Percentiles rank a stretch among this genome's conserved stretches.
Conservation (phyloP, 2,329 filamentous ascomycete genomes). For the Atkinsonella hypoxylon region DNA sequence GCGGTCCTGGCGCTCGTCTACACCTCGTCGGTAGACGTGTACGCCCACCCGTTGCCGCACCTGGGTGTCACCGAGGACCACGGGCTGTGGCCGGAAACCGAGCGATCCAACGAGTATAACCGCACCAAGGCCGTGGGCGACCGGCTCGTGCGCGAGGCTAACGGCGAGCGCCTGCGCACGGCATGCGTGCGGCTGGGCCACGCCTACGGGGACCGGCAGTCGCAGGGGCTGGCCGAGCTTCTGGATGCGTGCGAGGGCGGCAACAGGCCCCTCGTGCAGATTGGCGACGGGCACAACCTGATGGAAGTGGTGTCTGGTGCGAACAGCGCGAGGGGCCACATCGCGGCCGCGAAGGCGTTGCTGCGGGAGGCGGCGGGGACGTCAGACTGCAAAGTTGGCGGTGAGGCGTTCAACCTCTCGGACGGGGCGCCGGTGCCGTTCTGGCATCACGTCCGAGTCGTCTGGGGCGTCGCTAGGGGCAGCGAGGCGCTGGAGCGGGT, state of each 20-base stretch:
- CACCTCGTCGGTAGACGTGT: conserved; percentile 18
- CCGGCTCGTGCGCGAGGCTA: conserved; percentile 16
- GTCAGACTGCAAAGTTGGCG: conserved; percentile 11
- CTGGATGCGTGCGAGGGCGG: conserved; percentile 24
- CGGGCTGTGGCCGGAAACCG: conserved; percentile 11
- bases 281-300: conserved; percentile 9
- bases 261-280: conserved; percentile 18
- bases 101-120: conserved; percentile 15
- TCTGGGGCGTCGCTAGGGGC: conserved; percentile 14
- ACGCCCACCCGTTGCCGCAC: conserved; percentile 14
- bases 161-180: conserved; percentile 15
- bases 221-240: conserved; percentile 15
- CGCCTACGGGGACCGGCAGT: conserved; percentile 22
- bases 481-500: neutral
- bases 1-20: conserved; percentile 19
- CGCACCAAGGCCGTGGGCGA: conserved; percentile 23
- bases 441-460: conserved; percentile 17
- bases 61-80: conserved; percentile 14
- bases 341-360: neutral
- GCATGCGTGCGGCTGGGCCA: conserved; percentile 15
- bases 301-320: neutral
- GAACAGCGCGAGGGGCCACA: neutral
- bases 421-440: conserved; percentile 20
- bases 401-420: conserved; percentile 24
- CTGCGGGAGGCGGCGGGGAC: neutral